A percentile compares a stretch with the other conserved stretches of the same genome.
phyloP scores from a whole-genome alignment of 1,284 basidiomycete genomes.

The Malassezia pachydermatis region DNA sequence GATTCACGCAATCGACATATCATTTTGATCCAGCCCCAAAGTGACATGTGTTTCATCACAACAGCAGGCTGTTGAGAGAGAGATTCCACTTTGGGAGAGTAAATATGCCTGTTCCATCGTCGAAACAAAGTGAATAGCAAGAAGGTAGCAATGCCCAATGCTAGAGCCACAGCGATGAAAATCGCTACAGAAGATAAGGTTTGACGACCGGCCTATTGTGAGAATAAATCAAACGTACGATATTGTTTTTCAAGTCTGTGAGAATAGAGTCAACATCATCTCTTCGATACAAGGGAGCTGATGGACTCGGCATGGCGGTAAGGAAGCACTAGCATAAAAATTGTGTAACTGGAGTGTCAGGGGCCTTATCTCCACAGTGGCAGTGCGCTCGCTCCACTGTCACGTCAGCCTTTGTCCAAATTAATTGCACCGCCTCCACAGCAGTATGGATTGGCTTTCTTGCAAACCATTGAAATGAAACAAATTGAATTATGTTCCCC shows the following conservation, averaged over 20 bases:
- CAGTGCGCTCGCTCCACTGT: too few relatives aligned
- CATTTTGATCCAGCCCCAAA: neutral
- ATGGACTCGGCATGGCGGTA: too few relatives aligned
- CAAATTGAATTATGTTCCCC: too few relatives aligned
- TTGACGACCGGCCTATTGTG: neutral
- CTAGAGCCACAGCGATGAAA: constrained; percentile 28
- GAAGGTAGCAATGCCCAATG: constrained; percentile 28
- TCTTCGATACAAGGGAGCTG: too few relatives aligned
- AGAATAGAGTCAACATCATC: constrained; percentile 1
- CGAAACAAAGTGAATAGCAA: constrained; percentile 35
- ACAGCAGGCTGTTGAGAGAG: constrained; percentile 57
- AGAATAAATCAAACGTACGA: constrained; percentile 1
- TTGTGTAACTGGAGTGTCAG: too few relatives aligned
- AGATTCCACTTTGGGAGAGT: constrained; percentile 59
- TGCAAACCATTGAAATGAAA: too few relatives aligned
- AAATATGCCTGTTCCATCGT: constrained; percentile 55
- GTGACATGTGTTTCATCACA: constrained; percentile 5
- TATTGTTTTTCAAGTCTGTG: neutral
- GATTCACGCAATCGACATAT: constrained; percentile 1
- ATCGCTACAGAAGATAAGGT: constrained; percentile 13
- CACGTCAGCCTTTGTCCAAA: too few relatives aligned
- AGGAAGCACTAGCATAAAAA: too few relatives aligned
- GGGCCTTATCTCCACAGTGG: too few relatives aligned
- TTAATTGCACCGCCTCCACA: too few relatives aligned
- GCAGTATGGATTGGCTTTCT: too few relatives aligned